Base-by-base conservation (phyloP, 768 basidiomycete species). In the Boletus eberwhitei region DNA sequence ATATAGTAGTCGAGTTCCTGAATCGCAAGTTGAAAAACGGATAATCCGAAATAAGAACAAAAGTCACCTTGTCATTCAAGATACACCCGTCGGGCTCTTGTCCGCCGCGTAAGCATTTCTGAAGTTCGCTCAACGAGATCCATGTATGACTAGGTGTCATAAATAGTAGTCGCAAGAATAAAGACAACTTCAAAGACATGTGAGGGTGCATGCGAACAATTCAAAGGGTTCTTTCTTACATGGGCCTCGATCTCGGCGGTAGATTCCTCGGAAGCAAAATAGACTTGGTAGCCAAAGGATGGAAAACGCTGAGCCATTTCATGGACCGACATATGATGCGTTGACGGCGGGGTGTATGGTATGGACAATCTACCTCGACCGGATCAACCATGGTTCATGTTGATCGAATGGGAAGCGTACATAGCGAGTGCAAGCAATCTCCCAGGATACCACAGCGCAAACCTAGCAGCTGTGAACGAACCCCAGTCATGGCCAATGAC, bases 401-500 rank as follows among this genome's bases (percentile, higher is more conserved):
- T n/a, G 17, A 44, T 19, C 26, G 4, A 42, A 50, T 16, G 22
- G 22, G 38, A 37, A n/a, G 70, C 81, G 58, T 70, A 87, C 90
- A 84, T 72, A 0, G 79, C 75, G 19, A 91, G 72, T 0, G 83
- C 84, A 6, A 76, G 60, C 35, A 88, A 58, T 34, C 87, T 77
- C 14, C 82, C 71, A 0, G 90, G 87, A 64, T 88, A 71, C 85
- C 86, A 90, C 22, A 89, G 73, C 12, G 86, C 84, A 61, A 93
- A 85, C 21, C 89, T 76, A 40, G 77, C 78, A 2, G 78, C 87
- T 13, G 75, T 80, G 55, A 74, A 80, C 3, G 86, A 73, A 6
- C 90, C 90, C 90, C 90, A 92, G 62, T 93, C 90, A 61, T 92
- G 90, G 0, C 88, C 90, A 53, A 90, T 75, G 52, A 90, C 70